These are phyloP conservation scores for Nakazawaea laoshanensis DNA, from an alignment of 805 yeast genomes.

Conservation along the genomic window DNA sequence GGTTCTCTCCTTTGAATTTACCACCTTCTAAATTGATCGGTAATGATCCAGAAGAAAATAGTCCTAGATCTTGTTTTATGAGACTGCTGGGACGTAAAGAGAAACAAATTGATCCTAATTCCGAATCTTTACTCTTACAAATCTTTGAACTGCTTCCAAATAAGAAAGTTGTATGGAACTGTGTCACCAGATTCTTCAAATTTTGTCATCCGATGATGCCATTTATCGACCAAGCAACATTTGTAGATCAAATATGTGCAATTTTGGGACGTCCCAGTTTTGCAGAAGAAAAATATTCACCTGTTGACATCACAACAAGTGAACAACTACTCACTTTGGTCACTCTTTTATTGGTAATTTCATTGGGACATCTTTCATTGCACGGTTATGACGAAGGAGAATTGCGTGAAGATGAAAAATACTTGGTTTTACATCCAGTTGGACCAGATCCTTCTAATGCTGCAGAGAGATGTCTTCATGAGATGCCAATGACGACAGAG, in stretches of 20 bases:
- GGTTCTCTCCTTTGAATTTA: too few species aligned
- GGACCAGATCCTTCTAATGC: slow-evolving; percentile 34
- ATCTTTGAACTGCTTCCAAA: slow-evolving; percentile 33
- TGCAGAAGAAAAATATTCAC: slow-evolving; percentile 19
- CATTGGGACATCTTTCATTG: slow-evolving; percentile 27
- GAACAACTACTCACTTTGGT: slow-evolving; percentile 40
- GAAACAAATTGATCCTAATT: too few species aligned
- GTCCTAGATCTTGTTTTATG: too few species aligned
- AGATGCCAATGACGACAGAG: slow-evolving; percentile 40
- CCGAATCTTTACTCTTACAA: too few species aligned
- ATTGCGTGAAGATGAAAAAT: slow-evolving; percentile 11
- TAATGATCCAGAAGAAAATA: too few species aligned
- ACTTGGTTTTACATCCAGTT: slow-evolving; percentile 37
- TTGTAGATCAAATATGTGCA: slow-evolving; percentile 21
- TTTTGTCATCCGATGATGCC: slow-evolving; percentile 41
- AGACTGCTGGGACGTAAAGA: too few species aligned
- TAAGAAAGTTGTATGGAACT: slow-evolving; percentile 34
- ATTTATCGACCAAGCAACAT: slow-evolving; percentile 30
- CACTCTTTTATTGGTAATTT: slow-evolving; percentile 30
- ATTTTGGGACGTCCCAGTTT: slow-evolving; percentile 28
- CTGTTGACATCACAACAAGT: slow-evolving; percentile 28
- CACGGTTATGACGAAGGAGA: slow-evolving; percentile 17
- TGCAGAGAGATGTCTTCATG: slow-evolving; percentile 47
- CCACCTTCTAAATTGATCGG: too few species aligned
- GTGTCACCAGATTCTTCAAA: slow-evolving; percentile 33